Evolutionary conservation across 2,329 filamentous ascomycete species (phyloP), one percentile per base, ranked within the genome.

Genomic region (Immersiporthe knoxdaviesiana): DNA sequence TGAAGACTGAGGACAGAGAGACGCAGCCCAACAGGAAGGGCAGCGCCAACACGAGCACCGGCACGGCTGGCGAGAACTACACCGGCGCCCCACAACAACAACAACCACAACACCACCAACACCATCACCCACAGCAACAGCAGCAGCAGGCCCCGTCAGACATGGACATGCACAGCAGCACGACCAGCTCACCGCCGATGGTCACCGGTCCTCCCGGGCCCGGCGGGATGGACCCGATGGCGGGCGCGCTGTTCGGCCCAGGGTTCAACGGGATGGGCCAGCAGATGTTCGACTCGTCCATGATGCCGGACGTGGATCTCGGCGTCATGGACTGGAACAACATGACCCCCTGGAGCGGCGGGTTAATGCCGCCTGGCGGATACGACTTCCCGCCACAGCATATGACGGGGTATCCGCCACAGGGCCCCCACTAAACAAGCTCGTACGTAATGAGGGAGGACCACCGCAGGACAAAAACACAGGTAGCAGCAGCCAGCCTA

Each of bases 301-400:
- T 65, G 6, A 71, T 74, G 72, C 68, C 74, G 52, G 72, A 66
- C 18, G 69, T 77, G 60, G 78, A 78, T 56, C 73, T 78, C 60
- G 74, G 72, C 0, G 72, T 82, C 39, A 82, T 85, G 82, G 83
- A 86, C 72, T 86, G 84, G 84, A 81, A 79, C 37, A 82, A 82
- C 50, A 76, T 85, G 6, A 54, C 64, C 1, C 39, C 64, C 78
- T 85, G 74, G 81, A 83, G 50, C 77, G 78, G 30, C 77, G 78
- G 30, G 18, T 70, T 76, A 63, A 56, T 71, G 60, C 30, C 39
- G 18, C 30, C 32, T 27, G 61, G 54, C 35, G 62, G 35, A 12
- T 68, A 60, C 32, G 67, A 61, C 7, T 65, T 60, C 39, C 12
- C 67, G 35, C 30, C 32, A 11, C 60, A 58, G n/a, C 44, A 64